A percentile compares a stretch with the other conserved stretches of the same genome.
These are phyloP conservation scores for Penicillium capsulatum DNA, from an alignment of 2,329 filamentous ascomycete species.

Conservation along the genomic window DNA sequence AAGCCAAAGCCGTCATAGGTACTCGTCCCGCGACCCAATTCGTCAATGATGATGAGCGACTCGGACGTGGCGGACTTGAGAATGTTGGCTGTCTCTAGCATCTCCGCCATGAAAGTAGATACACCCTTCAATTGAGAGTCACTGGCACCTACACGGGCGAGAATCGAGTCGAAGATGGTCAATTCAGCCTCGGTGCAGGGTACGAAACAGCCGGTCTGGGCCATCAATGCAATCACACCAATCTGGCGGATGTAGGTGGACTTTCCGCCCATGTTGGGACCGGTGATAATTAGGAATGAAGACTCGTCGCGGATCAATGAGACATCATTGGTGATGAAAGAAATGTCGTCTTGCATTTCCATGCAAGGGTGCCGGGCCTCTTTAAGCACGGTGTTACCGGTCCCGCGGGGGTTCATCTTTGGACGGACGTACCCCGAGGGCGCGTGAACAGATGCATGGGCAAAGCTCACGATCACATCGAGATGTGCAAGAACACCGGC, in stretches of 20 bases:
- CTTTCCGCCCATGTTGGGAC: conserved; percentile 98
- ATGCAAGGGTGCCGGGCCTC: conserved; percentile 96
- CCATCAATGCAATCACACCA: conserved; percentile 94
- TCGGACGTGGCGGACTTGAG: conserved; percentile 94
- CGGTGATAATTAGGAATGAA: conserved; percentile 93
- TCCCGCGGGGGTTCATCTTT: conserved; percentile 81
- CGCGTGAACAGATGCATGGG: conserved; percentile 88
- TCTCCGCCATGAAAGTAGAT: conserved; percentile 99
- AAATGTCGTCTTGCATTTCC: conserved; percentile 97
- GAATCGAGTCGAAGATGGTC: conserved; percentile 93
- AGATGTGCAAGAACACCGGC: conserved; percentile 86
- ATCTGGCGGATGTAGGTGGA: conserved; percentile 98
- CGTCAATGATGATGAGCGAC: conserved; percentile 96
- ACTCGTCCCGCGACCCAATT: conserved; percentile 90
- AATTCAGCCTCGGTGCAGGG: conserved; percentile 86
- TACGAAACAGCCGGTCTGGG: conserved; percentile 93
- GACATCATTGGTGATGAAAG: conserved; percentile 98
- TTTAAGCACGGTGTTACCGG: conserved; percentile 81
- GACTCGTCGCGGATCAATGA: conserved; percentile 71
- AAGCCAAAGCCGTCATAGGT: conserved; percentile 98
- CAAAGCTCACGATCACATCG: conserved; percentile 90
- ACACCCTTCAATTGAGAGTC: conserved; percentile 97
- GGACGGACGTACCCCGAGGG: conserved; percentile 88
- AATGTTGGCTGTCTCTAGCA: conserved; percentile 98
- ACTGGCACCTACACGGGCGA: conserved; percentile 90